These are phyloP conservation scores for cucumber (Cucumis sativus) DNA, from an alignment of 306 rosid species.

Conservation along the genomic window DNA sequence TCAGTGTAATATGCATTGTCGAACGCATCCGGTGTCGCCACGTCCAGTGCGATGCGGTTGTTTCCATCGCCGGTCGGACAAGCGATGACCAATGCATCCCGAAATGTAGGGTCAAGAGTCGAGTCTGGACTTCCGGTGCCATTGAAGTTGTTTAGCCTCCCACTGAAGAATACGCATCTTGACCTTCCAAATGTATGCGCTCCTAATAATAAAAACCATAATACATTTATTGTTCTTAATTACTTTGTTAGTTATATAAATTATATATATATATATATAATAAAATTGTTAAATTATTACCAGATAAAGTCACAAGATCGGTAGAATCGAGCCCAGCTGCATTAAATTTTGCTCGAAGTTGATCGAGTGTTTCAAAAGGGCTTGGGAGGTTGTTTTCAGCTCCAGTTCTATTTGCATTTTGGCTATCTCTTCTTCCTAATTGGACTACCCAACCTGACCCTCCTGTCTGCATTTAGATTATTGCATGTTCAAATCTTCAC, in stretches of 20 bases:
- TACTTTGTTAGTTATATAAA: too few species aligned
- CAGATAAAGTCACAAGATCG: slow-evolving; percentile 25
- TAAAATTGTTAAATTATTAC: not conserved
- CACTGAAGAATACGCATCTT: slow-evolving; percentile 7
- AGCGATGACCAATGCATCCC: slow-evolving; percentile 16
- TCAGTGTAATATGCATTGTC: slow-evolving; percentile 27
- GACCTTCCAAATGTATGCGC: slow-evolving; percentile 40
- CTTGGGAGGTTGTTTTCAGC: slow-evolving; percentile 8
- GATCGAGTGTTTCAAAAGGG: not conserved
- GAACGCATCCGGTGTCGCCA: slow-evolving; percentile 17
- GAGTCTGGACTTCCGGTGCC: slow-evolving; percentile 23
- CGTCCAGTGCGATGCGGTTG: slow-evolving; percentile 18
- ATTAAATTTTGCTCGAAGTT: slow-evolving; percentile 2
- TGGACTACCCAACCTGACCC: slow-evolving; percentile 18
- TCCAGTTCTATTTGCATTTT: slow-evolving; percentile 9
- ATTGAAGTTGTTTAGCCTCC: slow-evolving; percentile 16
- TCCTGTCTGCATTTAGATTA: not conserved
- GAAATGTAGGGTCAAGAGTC: slow-evolving; percentile 9
- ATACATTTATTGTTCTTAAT: too few species aligned
- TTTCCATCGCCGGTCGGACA: slow-evolving; percentile 17
- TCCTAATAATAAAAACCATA: not conserved
- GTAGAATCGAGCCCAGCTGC: slow-evolving; percentile 14
- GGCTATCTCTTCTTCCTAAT: slow-evolving; percentile 28
- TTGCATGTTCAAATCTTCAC: too few species aligned
- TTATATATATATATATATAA: too few species aligned